Evolutionary conservation across 495 filamentous ascomycete genomes (phyloP).

Genomic region (Trichoderma reesei): DNA sequence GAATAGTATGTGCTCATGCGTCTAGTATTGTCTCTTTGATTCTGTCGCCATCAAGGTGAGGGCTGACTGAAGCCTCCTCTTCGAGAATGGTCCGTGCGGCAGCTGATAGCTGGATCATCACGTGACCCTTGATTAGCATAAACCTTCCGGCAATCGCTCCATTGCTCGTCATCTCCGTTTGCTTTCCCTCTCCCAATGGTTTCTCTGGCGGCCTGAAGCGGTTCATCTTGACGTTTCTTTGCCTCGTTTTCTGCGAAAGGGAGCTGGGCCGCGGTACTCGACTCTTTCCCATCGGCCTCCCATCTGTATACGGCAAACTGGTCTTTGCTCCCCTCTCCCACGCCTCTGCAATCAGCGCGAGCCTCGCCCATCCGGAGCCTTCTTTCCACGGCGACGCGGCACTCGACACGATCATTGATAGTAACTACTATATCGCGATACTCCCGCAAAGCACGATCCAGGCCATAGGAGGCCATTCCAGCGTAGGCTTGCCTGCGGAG

Average conservation of each 20-base stretch:
- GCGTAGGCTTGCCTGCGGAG: conserved; percentile 6
- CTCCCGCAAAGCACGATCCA: background rate
- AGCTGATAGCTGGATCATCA: background rate
- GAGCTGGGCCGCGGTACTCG: background rate
- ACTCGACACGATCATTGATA: background rate
- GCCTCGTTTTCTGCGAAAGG: background rate
- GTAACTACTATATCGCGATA: background rate
- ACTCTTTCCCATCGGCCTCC: background rate
- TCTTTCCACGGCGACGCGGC: background rate
- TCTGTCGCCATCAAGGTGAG: too few relatives aligned
- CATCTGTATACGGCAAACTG: background rate
- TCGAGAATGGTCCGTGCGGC: background rate
- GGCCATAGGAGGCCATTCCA: background rate
- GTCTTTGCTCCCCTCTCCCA: background rate
- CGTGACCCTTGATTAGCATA: background rate
- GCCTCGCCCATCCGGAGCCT: background rate
- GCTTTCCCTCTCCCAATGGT: background rate
- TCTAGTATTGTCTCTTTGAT: background rate
- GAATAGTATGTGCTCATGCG: background rate
- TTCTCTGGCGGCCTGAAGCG: background rate
- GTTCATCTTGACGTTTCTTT: background rate
- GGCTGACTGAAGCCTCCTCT: background rate
- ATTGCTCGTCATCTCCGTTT: background rate
- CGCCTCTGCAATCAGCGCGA: background rate
- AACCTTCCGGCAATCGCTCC: background rate